Conservation (phyloP, 202 grass and related monocot species). For the Musa balbisiana region DNA sequence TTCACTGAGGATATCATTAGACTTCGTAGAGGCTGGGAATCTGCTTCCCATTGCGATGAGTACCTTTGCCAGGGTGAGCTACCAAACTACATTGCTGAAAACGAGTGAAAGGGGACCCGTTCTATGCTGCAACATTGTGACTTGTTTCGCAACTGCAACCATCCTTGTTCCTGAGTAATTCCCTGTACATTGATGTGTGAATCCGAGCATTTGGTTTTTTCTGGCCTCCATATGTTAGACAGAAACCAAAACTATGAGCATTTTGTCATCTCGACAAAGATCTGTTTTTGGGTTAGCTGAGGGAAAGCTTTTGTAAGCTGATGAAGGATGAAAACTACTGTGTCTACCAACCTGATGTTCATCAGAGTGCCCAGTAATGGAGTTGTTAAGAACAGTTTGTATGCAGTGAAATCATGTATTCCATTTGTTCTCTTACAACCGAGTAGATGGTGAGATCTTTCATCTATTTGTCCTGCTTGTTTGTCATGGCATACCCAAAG, state of each 20-base stretch:
- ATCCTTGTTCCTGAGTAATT: neutral
- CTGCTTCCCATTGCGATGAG: slow-evolving; percentile 66
- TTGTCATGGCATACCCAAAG: neutral
- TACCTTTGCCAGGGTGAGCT: slow-evolving; percentile 84
- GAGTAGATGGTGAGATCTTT: neutral
- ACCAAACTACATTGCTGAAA: slow-evolving; percentile 69
- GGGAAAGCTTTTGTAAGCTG: neutral
- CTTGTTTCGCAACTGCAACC: neutral
- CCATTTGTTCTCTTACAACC: neutral
- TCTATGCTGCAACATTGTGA: neutral
- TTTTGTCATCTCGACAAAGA: neutral
- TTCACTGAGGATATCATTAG: slow-evolving; percentile 90
- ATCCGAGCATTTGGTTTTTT: neutral
- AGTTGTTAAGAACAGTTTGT: neutral
- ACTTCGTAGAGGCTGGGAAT: slow-evolving; percentile 66
- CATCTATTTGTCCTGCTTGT: neutral
- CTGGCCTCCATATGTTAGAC: neutral
- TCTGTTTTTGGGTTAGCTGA: neutral
- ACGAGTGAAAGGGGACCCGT: slow-evolving; percentile 32
- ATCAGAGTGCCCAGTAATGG: neutral
- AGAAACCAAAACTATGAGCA: neutral
- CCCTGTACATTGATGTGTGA: slow-evolving; percentile 1
- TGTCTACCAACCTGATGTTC: neutral
- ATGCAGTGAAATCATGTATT: neutral
- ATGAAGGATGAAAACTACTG: neutral